Base-by-base conservation (phyloP, 805 yeast species). In the Blastobotrys americana region DNA sequence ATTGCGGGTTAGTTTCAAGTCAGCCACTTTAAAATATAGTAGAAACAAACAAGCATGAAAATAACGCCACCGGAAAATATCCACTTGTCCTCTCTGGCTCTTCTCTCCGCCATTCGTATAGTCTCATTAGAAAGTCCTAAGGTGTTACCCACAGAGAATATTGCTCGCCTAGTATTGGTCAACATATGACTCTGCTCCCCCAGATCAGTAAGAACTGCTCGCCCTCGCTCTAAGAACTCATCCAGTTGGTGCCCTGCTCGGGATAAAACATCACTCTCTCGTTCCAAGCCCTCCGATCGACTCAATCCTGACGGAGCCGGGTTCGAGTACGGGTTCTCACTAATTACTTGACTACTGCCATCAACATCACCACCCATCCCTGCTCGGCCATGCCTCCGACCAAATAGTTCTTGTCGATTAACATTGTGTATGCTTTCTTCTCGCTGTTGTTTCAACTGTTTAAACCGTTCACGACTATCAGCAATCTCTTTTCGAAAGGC, bases 101-200 rank as follows among this genome's bases (percentile, higher is more conserved):
- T 74, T 53, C 78, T 76, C 63, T 88, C 93, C 25, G 90, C 82
- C 43, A 74, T 71, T 45, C 83, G 70, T 39, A 93, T 87, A 1
- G 97, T 90, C 13, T 82, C 82, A 50, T 78, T 80, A 27, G 95
- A 84, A 1, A 93, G 83, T 4, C 97, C 97, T 47, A 93, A 71
- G 1, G 96, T 87, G 39, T 76, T 71, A 50, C 93, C 77, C 20
- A 84, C 75, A 42, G 78, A 73, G 38, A 80, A 76, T 67, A 93
- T 71, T 51, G 72, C 76, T 36, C 70, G 65, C 51, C 82, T 86
- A 23, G 90, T 71, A 47, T 70, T 69, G 45, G 73, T 68, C 45
- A 90, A 70, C 22, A 81, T 72, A 55, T 81, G 82, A 61, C 86
- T 85, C 60, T 93, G 97, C 39, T 82, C 88, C 16, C 84, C 82